Evolutionary conservation across 306 rosid species (phyloP), one percentile per base, ranked within the genome.

Genomic region (Quercus ilex): DNA sequence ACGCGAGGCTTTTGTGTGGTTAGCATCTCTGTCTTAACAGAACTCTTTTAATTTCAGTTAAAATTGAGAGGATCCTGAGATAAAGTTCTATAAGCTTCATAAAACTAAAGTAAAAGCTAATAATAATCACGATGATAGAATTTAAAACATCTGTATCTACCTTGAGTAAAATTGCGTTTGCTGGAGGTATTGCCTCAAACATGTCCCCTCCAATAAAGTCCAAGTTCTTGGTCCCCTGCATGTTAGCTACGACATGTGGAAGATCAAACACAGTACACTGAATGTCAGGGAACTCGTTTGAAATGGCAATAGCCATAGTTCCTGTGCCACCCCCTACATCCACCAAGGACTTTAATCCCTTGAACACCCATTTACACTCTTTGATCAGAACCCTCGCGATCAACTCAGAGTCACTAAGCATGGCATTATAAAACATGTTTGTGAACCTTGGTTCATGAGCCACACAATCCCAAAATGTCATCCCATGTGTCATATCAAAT

Each of bases 261-360:
- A 81, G 81, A 74, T 81, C 80, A 53, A 81, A 49, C 11, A 81
- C 85, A 53, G 49, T 69, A 64, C 85, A 85, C 4, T 28, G 19
- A 3, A 81, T 85, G 19, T 49, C 18, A 7, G 83, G 85, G 35
- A 85, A 85, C 4, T 74, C 76, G 7, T 51, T 51, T 43, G 46
- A 77, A 28, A 85, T 78, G 14, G 75, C 83, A 15, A 17, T 81
- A 12, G 83, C 80, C 80, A 78, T 60, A 31, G 49, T 25, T 5
- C 83, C 88, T 3, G 41, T 69, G n/a, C 83, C 83, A 2, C 80
- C 85, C 5, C 85, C 88, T 8, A 85, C 80, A 63, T 85, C 88
- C 3, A 81, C 83, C 79, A 85, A 5, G 1, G 88, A 81, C 4
- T 21, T n/a, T 71, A 85, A 38, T 4, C 88, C 88, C 55, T 59